A percentile compares a stretch with the other conserved stretches of the same genome.
phyloP scores from a whole-genome alignment of 768 basidiomycete species.

The Candolleomyces eurysporus region DNA sequence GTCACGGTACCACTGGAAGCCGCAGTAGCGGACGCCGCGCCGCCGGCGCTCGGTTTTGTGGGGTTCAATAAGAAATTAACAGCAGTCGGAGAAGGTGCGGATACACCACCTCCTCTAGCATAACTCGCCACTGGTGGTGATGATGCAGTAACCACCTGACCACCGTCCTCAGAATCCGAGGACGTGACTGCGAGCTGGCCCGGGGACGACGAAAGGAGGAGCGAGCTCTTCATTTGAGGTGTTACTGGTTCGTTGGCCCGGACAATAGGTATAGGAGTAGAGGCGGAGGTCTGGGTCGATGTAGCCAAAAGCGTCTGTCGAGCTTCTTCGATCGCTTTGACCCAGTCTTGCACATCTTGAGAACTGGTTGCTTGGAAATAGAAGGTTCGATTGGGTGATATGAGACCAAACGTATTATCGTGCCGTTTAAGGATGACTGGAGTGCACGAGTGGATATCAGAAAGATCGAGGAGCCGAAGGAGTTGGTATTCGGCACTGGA shows the following conservation, averaged over 20 bases:
- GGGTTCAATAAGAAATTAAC: slow-evolving; percentile 20
- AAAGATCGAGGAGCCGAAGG: slow-evolving; percentile 81
- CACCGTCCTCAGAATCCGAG: slow-evolving; percentile 75
- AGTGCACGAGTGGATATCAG: slow-evolving; percentile 88
- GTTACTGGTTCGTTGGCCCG: slow-evolving; percentile 7
- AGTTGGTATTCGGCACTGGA: slow-evolving; percentile 92
- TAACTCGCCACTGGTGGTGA: slow-evolving; percentile 8
- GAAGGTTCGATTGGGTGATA: slow-evolving; percentile 86
- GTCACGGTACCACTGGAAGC: neutral
- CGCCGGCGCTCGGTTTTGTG: slow-evolving; percentile 20
- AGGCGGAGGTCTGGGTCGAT: slow-evolving; percentile 55
- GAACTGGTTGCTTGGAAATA: slow-evolving; percentile 79
- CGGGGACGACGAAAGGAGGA: slow-evolving; percentile 27
- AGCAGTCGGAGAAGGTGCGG: slow-evolving; percentile 12
- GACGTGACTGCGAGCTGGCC: slow-evolving; percentile 58
- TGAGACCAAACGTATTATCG: slow-evolving; percentile 84
- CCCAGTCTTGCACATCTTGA: slow-evolving; percentile 81
- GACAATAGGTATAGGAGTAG: slow-evolving; percentile 44
- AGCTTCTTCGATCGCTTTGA: slow-evolving; percentile 75
- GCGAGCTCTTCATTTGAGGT: slow-evolving; percentile 9
- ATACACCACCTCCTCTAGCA: slow-evolving; percentile 4
- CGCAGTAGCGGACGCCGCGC: neutral
- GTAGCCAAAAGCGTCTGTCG: slow-evolving; percentile 62
- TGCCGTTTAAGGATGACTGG: slow-evolving; percentile 88
- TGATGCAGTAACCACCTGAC: neutral